phyloP scores from a whole-genome alignment of 306 rosid genomes.

The Cucurbita maxima region DNA sequence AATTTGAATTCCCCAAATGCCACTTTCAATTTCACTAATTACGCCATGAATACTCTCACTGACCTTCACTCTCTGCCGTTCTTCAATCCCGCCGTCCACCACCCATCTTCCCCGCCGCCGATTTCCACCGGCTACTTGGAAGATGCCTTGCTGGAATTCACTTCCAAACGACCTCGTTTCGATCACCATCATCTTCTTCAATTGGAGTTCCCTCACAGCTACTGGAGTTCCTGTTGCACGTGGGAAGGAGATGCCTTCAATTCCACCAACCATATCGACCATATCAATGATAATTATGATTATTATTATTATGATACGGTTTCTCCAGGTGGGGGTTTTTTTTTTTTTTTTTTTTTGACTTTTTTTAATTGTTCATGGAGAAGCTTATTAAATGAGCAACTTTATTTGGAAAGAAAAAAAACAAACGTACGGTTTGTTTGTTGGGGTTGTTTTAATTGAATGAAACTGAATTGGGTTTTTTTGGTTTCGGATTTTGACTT shows the following conservation, averaged over 20 bases:
- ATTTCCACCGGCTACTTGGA: slow-evolving; percentile 76
- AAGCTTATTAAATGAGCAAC: neutral
- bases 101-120: slow-evolving; percentile 33
- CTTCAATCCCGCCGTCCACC: neutral
- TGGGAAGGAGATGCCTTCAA: slow-evolving; percentile 28
- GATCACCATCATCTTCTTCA: neutral
- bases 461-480: neutral
- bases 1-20: slow-evolving; percentile 2
- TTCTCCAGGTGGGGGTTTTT: slow-evolving; percentile 15
- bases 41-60: neutral
- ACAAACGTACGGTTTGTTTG: neutral
- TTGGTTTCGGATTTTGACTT: neutral
- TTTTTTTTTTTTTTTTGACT: neutral
- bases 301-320: slow-evolving; percentile 4
- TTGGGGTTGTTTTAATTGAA: neutral
- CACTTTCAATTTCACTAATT: neutral
- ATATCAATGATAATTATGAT: slow-evolving; percentile 5
- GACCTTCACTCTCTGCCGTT: neutral
- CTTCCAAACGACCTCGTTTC: slow-evolving; percentile 64
- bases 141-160: slow-evolving; percentile 70
- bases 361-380: neutral
- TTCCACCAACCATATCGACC: slow-evolving; percentile 38
- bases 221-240: slow-evolving; percentile 38
- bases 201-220: slow-evolving; percentile 14
- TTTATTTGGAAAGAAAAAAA: neutral